phyloP scores from a whole-genome alignment of 2,329 filamentous ascomycete genomes.

The Fusarium chuoi region DNA sequence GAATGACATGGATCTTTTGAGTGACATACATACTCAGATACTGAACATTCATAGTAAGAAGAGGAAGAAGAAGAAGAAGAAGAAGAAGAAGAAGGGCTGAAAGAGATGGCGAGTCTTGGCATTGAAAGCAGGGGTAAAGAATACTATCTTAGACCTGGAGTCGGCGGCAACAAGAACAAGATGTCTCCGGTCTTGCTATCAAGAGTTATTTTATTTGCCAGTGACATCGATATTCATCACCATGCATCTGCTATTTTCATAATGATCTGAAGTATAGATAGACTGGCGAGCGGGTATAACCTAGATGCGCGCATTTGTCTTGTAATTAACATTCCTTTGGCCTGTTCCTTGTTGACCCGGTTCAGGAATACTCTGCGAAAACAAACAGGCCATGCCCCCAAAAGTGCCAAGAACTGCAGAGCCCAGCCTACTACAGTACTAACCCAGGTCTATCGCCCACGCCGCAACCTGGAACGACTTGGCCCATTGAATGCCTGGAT shows the following conservation, averaged over 20 bases:
- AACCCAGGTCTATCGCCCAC: slow-evolving; percentile 49
- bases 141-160: neutral
- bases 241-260: neutral
- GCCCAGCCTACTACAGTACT: neutral
- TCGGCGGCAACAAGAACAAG: neutral
- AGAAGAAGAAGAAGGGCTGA: neutral
- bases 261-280: neutral
- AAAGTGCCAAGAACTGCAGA: slow-evolving; percentile 3
- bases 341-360: too few species aligned
- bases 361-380: slow-evolving; percentile 1
- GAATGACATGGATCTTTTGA: slow-evolving; percentile 2
- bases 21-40: slow-evolving; percentile 1
- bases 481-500: neutral
- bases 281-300: neutral
- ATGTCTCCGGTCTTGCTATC: neutral
- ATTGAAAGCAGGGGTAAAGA: neutral
- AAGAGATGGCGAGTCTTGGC: slow-evolving; percentile 8
- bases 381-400: neutral
- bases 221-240: neutral
- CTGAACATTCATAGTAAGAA: neutral
- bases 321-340: neutral
- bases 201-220: neutral
- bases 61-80: neutral
- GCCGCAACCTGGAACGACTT: slow-evolving; percentile 64
- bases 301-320: neutral